Percentiles rank a stretch among this genome's conserved stretches.
These are phyloP conservation scores for Canavalia gladiata DNA, from an alignment of 306 rosid species.

Conservation along the genomic window DNA sequence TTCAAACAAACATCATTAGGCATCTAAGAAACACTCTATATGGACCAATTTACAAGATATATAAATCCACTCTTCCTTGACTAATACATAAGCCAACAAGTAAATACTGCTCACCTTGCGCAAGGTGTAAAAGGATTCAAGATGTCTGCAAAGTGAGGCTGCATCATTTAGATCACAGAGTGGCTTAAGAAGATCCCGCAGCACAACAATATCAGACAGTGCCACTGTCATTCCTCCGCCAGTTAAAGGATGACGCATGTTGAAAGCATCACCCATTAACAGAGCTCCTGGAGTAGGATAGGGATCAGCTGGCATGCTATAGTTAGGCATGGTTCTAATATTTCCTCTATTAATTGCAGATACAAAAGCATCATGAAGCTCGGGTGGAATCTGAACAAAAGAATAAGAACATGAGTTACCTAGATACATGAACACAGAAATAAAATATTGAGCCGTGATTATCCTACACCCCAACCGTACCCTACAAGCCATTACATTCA, in stretches of 20 bases:
- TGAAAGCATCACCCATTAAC: slow-evolving; percentile 75
- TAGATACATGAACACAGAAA: background rate
- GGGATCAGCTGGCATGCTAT: slow-evolving; percentile 65
- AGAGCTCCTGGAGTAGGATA: slow-evolving; percentile 69
- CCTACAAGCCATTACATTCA: too few relatives aligned
- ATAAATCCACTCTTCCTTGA: background rate
- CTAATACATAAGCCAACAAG: background rate
- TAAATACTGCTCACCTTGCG: slow-evolving; percentile 56
- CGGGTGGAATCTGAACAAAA: slow-evolving; percentile 56
- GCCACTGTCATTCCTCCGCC: slow-evolving; percentile 86
- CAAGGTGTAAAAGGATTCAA: slow-evolving; percentile 65
- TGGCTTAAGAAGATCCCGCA: slow-evolving; percentile 63
- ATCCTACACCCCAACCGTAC: too few relatives aligned
- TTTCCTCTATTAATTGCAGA: slow-evolving; percentile 59
- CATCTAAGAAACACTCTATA: background rate
- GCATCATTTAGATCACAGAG: slow-evolving; percentile 53
- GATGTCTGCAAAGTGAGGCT: slow-evolving; percentile 57
- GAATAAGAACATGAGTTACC: slow-evolving; percentile 27
- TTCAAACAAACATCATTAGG: background rate
- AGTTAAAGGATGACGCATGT: slow-evolving; percentile 73
- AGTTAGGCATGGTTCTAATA: slow-evolving; percentile 67
- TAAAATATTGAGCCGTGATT: too few relatives aligned
- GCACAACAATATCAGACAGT: slow-evolving; percentile 67
- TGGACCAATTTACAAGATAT: slow-evolving; percentile 14
- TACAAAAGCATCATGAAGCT: slow-evolving; percentile 64